Conservation (phyloP, 208 protist species). For the Naegleria fowleri region DNA sequence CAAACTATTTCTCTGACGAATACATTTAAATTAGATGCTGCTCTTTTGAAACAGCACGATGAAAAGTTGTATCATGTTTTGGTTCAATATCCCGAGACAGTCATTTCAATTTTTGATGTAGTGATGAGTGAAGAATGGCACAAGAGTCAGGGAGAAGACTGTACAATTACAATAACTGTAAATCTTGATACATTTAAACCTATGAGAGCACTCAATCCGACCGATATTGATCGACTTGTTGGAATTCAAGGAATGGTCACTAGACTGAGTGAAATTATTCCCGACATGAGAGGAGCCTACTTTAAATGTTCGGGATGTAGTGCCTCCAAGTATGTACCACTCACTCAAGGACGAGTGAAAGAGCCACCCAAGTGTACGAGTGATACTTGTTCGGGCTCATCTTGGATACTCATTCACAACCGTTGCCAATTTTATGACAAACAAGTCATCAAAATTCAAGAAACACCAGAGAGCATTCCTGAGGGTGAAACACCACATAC, state of each 20-base stretch:
- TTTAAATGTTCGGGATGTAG: conserved; percentile 93
- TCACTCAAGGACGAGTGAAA: conserved; percentile 81
- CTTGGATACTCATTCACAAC: conserved; percentile 87
- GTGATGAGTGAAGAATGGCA: background rate
- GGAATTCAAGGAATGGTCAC: conserved; percentile 81
- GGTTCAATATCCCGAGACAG: background rate
- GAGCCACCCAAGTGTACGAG: conserved; percentile 77
- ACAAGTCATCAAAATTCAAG: conserved; percentile 94
- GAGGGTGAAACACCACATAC: conserved; percentile 98
- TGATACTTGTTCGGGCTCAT: conserved; percentile 55
- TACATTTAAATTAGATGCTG: background rate
- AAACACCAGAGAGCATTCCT: conserved; percentile 92
- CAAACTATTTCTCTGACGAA: background rate
- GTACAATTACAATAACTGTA: background rate
- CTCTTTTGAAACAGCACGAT: background rate
- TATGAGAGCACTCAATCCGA: conserved; percentile 21
- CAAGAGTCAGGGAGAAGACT: background rate
- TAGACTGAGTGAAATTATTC: conserved; percentile 77
- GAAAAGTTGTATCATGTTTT: background rate
- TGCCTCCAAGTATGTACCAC: conserved; percentile 56
- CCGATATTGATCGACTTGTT: conserved; percentile 64
- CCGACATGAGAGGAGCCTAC: conserved; percentile 77
- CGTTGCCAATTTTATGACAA: conserved; percentile 90
- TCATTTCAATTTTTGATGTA: background rate
- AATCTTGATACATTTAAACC: background rate